Evolutionary conservation across 2,329 filamentous ascomycete species (phyloP).

Genomic region (Claviceps arundinis): DNA sequence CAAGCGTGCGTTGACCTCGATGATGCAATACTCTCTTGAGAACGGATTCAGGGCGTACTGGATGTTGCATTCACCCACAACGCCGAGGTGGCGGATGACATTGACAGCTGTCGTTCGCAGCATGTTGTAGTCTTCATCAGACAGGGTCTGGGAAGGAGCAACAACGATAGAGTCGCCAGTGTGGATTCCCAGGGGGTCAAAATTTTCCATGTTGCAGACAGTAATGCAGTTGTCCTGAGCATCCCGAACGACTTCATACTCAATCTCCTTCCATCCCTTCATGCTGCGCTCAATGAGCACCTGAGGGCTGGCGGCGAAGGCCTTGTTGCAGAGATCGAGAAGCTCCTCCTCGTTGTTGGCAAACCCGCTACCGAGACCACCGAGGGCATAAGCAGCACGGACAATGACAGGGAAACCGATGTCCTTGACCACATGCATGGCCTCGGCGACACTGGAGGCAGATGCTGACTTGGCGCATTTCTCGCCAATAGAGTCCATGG

Average conservation of each 20-base stretch:
- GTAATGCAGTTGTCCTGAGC: conserved; percentile 96
- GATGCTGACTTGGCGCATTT: conserved; percentile 97
- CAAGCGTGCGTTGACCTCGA: conserved; percentile 94
- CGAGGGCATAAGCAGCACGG: conserved; percentile 87
- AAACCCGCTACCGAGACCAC: conserved; percentile 90
- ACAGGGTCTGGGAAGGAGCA: conserved; percentile 89
- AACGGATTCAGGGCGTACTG: conserved; percentile 95
- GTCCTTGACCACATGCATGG: conserved; percentile 71
- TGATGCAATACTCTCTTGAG: conserved; percentile 95
- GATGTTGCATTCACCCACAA: conserved; percentile 98
- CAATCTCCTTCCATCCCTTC: conserved; percentile 99
- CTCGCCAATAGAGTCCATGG: conserved; percentile 96
- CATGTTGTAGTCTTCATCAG: conserved; percentile 99
- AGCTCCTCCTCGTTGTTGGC: conserved; percentile 78
- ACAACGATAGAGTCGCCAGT: conserved; percentile 98
- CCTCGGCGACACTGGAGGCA: conserved; percentile 77
- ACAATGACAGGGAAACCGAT: conserved; percentile 97
- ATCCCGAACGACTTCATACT: conserved; percentile 96
- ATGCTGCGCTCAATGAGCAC: conserved; percentile 95
- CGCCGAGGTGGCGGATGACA: conserved; percentile 90
- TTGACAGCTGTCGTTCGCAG: conserved; percentile 92
- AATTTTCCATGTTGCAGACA: conserved; percentile 99
- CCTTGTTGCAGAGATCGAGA: conserved; percentile 80
- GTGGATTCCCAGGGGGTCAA: conserved; percentile 94
- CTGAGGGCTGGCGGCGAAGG: conserved; percentile 88